A percentile compares a stretch with the other conserved stretches of the same genome.
Conservation (phyloP, 768 basidiomycete genomes). For the Lentinula raphanica region DNA sequence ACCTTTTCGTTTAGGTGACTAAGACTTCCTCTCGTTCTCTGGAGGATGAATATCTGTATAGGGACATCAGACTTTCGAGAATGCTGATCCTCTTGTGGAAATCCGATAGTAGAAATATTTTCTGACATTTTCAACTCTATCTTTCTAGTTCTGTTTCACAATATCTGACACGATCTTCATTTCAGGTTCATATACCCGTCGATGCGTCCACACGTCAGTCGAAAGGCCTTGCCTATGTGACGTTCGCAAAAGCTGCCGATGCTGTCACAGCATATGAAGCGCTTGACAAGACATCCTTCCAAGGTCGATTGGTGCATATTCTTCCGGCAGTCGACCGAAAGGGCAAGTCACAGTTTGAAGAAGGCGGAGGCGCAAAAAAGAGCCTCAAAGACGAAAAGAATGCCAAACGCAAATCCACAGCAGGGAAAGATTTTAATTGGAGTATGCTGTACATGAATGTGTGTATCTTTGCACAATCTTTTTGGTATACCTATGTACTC, state of each 20-base stretch:
- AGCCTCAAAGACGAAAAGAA: slow-evolving; percentile 57
- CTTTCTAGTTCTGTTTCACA: too few species aligned
- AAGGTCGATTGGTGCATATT: slow-evolving; percentile 88
- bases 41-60: slow-evolving; percentile 30
- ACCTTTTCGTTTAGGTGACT: slow-evolving; percentile 3
- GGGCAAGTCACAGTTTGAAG: slow-evolving; percentile 37
- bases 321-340: slow-evolving; percentile 75
- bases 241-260: slow-evolving; percentile 33
- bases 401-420: slow-evolving; percentile 58
- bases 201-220: slow-evolving; percentile 39
- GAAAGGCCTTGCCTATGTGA: slow-evolving; percentile 50
- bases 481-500: slow-evolving; percentile 17
- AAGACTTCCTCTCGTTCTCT: neutral
- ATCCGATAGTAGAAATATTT: slow-evolving; percentile 48
- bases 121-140: slow-evolving; percentile 33
- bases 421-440: slow-evolving; percentile 87
- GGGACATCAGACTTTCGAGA: slow-evolving; percentile 38
- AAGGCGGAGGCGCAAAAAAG: slow-evolving; percentile 39
- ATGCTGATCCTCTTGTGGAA: slow-evolving; percentile 34
- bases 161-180: slow-evolving; percentile 6
- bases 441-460: slow-evolving; percentile 97
- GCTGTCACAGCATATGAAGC: slow-evolving; percentile 67
- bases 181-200: slow-evolving; percentile 46
- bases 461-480: slow-evolving; percentile 31
- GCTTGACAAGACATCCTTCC: slow-evolving; percentile 81